Evolutionary conservation across 2,329 filamentous ascomycete genomes (phyloP).

Genomic region (Fusarium goolgardi): DNA sequence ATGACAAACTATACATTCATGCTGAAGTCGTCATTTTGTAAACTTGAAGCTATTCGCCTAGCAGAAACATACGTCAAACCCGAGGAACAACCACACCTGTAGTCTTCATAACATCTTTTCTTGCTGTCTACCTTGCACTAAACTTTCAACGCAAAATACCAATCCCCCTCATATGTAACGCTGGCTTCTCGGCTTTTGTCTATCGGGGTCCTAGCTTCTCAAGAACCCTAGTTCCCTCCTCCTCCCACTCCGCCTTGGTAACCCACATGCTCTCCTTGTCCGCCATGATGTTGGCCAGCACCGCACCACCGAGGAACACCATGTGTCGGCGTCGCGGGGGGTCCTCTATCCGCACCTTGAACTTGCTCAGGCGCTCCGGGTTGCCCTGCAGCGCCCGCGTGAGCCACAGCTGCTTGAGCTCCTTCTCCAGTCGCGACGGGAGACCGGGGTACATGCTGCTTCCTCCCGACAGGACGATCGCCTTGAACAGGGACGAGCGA

Average conservation of each 20-base stretch:
- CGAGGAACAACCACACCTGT: background rate
- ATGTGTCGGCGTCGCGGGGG: conserved; percentile 95
- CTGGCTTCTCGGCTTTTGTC: conserved; percentile 33
- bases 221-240: conserved; percentile 84
- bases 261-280: conserved; percentile 99
- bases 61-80: background rate
- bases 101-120: conserved; percentile 41
- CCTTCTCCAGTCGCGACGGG: conserved; percentile 95
- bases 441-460: conserved; percentile 99
- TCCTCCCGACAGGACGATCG: conserved; percentile 94
- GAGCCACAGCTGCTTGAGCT: conserved; percentile 98
- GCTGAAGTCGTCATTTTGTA: rapidly evolving
- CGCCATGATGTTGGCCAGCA: conserved; percentile 98
- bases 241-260: conserved; percentile 95
- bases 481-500: conserved; percentile 92
- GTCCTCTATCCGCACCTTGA: conserved; percentile 99
- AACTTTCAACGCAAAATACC: conserved; percentile 36
- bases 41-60: no score
- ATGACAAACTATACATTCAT: background rate
- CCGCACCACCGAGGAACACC: conserved; percentile 98
- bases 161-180: conserved; percentile 26
- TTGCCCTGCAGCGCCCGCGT: conserved; percentile 90
- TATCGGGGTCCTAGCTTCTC: conserved; percentile 94
- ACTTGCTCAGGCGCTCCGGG: conserved; percentile 95
- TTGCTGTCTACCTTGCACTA: conserved; percentile 41